These are phyloP conservation scores for Termitomyces sp. DNA, from an alignment of 768 basidiomycete species.

Conservation along the genomic window DNA sequence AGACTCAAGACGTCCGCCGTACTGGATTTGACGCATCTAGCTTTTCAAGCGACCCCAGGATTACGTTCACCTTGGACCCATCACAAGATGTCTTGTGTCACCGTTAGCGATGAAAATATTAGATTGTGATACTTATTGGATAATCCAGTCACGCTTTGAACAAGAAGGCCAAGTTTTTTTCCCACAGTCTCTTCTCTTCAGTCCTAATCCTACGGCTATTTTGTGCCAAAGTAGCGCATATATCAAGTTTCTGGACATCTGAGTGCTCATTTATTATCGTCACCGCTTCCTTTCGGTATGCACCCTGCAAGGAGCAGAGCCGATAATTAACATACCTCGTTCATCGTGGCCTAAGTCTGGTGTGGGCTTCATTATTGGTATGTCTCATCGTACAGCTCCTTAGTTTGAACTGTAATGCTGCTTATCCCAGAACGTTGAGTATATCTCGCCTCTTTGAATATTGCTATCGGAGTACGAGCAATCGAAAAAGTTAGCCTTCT, in stretches of 20 bases:
- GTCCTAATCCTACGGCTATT: constrained; percentile 25
- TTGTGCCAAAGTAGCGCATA: constrained; percentile 44
- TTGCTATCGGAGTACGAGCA: too few relatives aligned
- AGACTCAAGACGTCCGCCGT: too few relatives aligned
- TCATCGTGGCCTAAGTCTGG: neutral
- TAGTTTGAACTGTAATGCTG: neutral
- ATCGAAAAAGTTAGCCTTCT: too few relatives aligned
- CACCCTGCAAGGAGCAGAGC: constrained; percentile 32
- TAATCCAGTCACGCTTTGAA: too few relatives aligned
- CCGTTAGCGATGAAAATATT: too few relatives aligned
- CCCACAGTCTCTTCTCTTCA: constrained; percentile 23
- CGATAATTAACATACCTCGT: constrained; percentile 31
- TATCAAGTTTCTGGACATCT: constrained; percentile 30
- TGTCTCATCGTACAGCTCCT: neutral
- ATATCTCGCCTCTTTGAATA: too few relatives aligned
- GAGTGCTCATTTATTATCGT: constrained; percentile 29
- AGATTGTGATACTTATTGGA: too few relatives aligned
- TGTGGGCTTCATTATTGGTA: neutral
- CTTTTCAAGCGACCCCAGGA: too few relatives aligned
- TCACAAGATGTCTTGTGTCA: too few relatives aligned
- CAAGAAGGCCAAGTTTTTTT: neutral
- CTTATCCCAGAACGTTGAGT: neutral
- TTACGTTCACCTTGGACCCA: too few relatives aligned
- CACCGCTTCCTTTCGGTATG: constrained; percentile 17
- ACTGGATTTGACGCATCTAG: too few relatives aligned